Conservation (phyloP, 2,329 filamentous ascomycete genomes). For the Microcyclospora tardicrescens region DNA sequence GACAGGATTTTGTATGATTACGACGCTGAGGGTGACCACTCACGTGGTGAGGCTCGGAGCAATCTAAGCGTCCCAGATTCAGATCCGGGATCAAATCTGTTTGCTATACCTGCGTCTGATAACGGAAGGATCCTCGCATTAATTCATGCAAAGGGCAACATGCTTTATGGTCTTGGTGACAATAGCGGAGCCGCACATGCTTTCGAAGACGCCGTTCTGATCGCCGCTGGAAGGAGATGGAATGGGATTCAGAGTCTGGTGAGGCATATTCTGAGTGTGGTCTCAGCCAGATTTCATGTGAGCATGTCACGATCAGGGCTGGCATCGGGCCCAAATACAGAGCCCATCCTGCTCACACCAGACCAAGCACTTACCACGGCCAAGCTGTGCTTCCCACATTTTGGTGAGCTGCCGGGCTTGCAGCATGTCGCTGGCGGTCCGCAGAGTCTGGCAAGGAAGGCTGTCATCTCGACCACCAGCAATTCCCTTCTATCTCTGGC, state of each 20-base stretch:
- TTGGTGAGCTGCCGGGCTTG: slow-evolving; percentile 69
- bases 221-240: slow-evolving; percentile 62
- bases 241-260: slow-evolving; percentile 68
- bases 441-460: slow-evolving; percentile 58
- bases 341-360: slow-evolving; percentile 68
- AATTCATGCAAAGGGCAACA: slow-evolving; percentile 95
- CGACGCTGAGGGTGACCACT: slow-evolving; percentile 29
- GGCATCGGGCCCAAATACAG: slow-evolving; percentile 22
- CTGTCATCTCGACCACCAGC: slow-evolving; percentile 83
- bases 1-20: slow-evolving; percentile 47
- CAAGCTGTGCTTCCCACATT: slow-evolving; percentile 63
- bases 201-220: slow-evolving; percentile 88
- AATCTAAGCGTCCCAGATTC: slow-evolving; percentile 31
- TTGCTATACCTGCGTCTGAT: slow-evolving; percentile 69
- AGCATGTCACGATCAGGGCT: slow-evolving; percentile 9
- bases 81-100: slow-evolving; percentile 68
- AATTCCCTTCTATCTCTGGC: slow-evolving; percentile 89
- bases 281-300: slow-evolving; percentile 27
- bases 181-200: slow-evolving; percentile 68
- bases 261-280: slow-evolving; percentile 57
- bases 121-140: slow-evolving; percentile 90
- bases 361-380: slow-evolving; percentile 74
- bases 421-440: slow-evolving; percentile 44
- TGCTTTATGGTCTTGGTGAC: slow-evolving; percentile 83
- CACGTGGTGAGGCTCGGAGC: slow-evolving; percentile 26